Evolutionary conservation across 2,329 filamentous ascomycete species (phyloP), one percentile per base, ranked within the genome.

Genomic region (Pseudogymnoascus sp.): DNA sequence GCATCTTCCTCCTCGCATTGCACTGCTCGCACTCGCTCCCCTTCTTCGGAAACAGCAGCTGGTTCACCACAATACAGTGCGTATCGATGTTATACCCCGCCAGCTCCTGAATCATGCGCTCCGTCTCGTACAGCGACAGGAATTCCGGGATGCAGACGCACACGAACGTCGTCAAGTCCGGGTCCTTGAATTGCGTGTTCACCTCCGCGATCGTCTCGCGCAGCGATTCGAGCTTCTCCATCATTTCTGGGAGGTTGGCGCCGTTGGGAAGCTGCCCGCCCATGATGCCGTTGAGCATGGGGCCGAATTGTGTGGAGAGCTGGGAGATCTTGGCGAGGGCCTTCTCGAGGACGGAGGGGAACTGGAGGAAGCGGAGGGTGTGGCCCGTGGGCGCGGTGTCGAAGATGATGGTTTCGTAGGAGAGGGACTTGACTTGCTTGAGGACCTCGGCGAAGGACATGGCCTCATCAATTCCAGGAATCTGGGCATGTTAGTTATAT

Each of bases 401-500:
- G 84, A 99, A 99, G 77, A 99, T 91, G 79, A 99, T 98, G 72
- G 93, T 91, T 77, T 98, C 95, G 84, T 99, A 99, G 60, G 92
- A 96, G 74, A 98, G 89, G 41, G 91, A 96, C 80, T 98, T 98
- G 80, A 99, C 95, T 78, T 99, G 95, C 79, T 99, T 99, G 72
- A 99, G 84, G 68, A 99, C 95, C 80, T 99, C 95, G 75, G 95
- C 95, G 74, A 99, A 99, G 63, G 93, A 97, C 95, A 99, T 99
- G 76, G 95, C 95, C 78, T 99, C 95, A 75, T 99, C 95, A 66
- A 99, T 96, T 78, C 95, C 95, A 16, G 95, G 95, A 66, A 99
- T 99, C 91, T 96, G 70, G 11, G n/a, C 8, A 2, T 50, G 24
- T 50, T 28, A 28, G 28, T 7, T n/a, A 31, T n/a, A 16, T 3